Percentiles rank a stretch among this genome's conserved stretches.
Evolutionary conservation across 2,329 filamentous ascomycete species (phyloP).

Genomic region (Xylogone sp.): DNA sequence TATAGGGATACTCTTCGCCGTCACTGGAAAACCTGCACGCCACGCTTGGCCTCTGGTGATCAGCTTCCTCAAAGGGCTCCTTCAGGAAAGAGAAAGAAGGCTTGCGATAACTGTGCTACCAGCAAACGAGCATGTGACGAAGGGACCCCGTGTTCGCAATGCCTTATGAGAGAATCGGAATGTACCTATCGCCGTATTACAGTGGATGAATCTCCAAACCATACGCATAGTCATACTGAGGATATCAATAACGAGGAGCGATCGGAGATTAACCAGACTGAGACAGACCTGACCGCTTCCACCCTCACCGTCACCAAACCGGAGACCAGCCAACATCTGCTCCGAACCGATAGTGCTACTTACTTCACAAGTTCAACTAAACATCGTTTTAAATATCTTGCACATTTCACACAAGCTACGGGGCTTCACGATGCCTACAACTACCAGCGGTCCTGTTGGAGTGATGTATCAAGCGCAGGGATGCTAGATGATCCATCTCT

Average conservation of each 20-base stretch:
- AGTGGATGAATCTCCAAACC: no score
- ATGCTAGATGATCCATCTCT: not conserved
- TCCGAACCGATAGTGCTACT: no score
- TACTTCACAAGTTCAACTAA: no score
- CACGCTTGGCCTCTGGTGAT: not conserved
- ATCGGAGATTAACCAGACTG: not conserved
- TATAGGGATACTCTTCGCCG: constrained; percentile 1
- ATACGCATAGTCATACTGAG: no score
- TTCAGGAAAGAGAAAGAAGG: constrained; percentile 6
- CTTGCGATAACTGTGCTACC: constrained; percentile 9
- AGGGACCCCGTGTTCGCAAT: constrained; percentile 5
- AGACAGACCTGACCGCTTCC: not conserved
- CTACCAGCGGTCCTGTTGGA: constrained; percentile 1
- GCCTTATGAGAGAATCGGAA: not conserved
- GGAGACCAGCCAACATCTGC: not conserved
- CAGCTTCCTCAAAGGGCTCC: constrained; percentile 4
- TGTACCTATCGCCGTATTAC: constrained; percentile 3
- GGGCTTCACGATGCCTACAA: constrained; percentile 2
- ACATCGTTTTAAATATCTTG: constrained; percentile 1
- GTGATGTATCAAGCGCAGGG: not conserved
- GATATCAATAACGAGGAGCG: no score
- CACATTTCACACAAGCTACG: constrained; percentile 3
- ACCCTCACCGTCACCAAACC: not conserved
- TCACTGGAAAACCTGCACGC: constrained; percentile 1
- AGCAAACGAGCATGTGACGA: constrained; percentile 7